These are phyloP conservation scores for Aspergillus intermedius DNA, from an alignment of 2,329 filamentous ascomycete species.

Conservation along the genomic window DNA sequence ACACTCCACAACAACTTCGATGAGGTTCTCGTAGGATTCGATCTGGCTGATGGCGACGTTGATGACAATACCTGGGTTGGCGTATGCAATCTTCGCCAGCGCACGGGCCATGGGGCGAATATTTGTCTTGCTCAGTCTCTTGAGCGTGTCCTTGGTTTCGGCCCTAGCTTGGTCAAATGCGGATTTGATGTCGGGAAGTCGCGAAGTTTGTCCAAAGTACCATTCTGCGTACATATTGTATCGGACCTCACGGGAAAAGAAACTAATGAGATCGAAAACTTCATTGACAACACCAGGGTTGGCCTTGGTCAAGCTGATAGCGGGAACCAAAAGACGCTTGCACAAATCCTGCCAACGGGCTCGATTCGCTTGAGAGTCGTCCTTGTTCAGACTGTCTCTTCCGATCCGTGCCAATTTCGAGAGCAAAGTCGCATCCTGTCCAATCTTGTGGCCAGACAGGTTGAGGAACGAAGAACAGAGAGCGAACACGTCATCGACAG, in stretches of 20 bases:
- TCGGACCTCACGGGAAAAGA: slow-evolving; percentile 67
- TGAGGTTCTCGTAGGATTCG: slow-evolving; percentile 89
- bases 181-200: slow-evolving; percentile 67
- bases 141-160: slow-evolving; percentile 80
- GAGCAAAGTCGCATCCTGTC: slow-evolving; percentile 70
- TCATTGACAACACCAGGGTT: slow-evolving; percentile 82
- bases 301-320: slow-evolving; percentile 75
- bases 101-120: slow-evolving; percentile 77
- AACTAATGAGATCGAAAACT: slow-evolving; percentile 73
- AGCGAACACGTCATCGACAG: slow-evolving; percentile 81
- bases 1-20: slow-evolving; percentile 90
- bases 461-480: slow-evolving; percentile 80
- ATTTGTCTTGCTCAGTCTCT: slow-evolving; percentile 83
- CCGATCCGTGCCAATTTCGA: slow-evolving; percentile 84
- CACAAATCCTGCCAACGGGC: slow-evolving; percentile 79
- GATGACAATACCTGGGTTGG: slow-evolving; percentile 87
- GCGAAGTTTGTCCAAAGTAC: slow-evolving; percentile 72
- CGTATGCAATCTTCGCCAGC: slow-evolving; percentile 85
- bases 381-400: slow-evolving; percentile 62
- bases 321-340: slow-evolving; percentile 76
- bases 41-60: slow-evolving; percentile 82
- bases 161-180: slow-evolving; percentile 71
- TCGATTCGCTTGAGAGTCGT: slow-evolving; percentile 63
- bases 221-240: slow-evolving; percentile 92
- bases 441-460: slow-evolving; percentile 80